phyloP scores from a whole-genome alignment of 345 rosid species.

The Pistacia integerrima region DNA sequence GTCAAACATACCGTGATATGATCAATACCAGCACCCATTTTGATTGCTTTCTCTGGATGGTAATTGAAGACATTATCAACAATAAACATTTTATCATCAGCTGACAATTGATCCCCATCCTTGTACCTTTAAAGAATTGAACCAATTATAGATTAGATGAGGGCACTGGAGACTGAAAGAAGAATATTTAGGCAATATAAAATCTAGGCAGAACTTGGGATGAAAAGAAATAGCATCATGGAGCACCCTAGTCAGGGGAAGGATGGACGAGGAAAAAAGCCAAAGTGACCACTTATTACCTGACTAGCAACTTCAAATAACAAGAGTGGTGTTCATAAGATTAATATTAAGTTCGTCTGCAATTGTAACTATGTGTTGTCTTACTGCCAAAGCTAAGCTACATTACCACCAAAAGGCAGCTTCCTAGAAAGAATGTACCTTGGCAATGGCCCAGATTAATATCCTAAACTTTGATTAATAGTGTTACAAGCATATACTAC shows the following conservation, averaged over 20 bases:
- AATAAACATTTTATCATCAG: constrained; percentile 60
- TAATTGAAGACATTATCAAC: constrained; percentile 64
- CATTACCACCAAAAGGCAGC: constrained; percentile 1
- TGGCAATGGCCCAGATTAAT: not conserved
- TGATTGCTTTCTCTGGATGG: constrained; percentile 77
- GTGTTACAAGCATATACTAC: not conserved
- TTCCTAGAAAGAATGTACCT: not conserved
- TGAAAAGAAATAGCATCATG: not conserved
- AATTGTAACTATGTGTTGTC: not conserved
- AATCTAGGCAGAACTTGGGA: not conserved
- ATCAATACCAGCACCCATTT: constrained; percentile 79
- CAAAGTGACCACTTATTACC: not conserved
- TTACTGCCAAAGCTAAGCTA: not conserved
- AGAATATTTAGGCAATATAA: constrained; percentile 1
- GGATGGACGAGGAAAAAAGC: not conserved
- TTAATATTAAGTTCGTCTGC: not conserved
- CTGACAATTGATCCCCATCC: constrained; percentile 77
- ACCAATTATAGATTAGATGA: constrained; percentile 10
- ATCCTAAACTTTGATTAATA: constrained; percentile 4
- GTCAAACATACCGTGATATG: constrained; percentile 59
- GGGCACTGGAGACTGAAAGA: not conserved
- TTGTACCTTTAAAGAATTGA: constrained; percentile 56
- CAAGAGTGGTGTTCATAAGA: not conserved
- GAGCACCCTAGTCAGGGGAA: not conserved
- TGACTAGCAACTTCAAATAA: not conserved